Evolutionary conservation across 75 land plant genomes (phyloP).

Genomic region (Chamaecyparis obtusa): DNA sequence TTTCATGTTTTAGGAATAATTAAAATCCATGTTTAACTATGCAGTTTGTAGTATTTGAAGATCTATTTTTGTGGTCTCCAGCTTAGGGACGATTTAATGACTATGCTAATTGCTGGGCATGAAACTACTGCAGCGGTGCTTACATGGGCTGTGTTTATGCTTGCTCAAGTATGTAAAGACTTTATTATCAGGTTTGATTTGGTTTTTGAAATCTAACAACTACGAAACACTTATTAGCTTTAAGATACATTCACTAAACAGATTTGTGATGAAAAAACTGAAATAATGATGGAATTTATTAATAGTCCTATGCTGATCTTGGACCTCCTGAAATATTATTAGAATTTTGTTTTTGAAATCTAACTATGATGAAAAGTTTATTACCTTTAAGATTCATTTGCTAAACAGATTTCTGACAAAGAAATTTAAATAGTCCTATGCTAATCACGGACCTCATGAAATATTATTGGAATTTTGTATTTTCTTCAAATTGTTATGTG

Average conservation of each 20-base stretch:
- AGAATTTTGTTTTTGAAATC: not conserved
- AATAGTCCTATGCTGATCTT: not conserved
- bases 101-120: constrained; percentile 99
- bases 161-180: constrained; percentile 71
- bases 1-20: not conserved
- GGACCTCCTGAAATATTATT: not conserved
- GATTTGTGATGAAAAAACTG: not conserved
- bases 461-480: not conserved
- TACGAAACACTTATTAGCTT: not conserved
- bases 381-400: not conserved
- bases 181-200: not conserved
- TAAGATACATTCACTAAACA: not conserved
- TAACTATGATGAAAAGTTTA: not conserved
- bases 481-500: not conserved
- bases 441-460: not conserved
- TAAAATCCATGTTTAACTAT: not conserved
- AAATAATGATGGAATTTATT: not conserved
- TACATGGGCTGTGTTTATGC: constrained; percentile 94
- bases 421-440: not conserved
- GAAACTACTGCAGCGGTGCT: constrained; percentile 99
- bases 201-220: not conserved
- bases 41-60: constrained; percentile 1
- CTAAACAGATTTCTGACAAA: not conserved
- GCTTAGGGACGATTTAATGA: constrained; percentile 99
- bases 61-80: constrained; percentile 24